Conservation (phyloP, 148 eudicot species). For the Rhododendron ovatum region DNA sequence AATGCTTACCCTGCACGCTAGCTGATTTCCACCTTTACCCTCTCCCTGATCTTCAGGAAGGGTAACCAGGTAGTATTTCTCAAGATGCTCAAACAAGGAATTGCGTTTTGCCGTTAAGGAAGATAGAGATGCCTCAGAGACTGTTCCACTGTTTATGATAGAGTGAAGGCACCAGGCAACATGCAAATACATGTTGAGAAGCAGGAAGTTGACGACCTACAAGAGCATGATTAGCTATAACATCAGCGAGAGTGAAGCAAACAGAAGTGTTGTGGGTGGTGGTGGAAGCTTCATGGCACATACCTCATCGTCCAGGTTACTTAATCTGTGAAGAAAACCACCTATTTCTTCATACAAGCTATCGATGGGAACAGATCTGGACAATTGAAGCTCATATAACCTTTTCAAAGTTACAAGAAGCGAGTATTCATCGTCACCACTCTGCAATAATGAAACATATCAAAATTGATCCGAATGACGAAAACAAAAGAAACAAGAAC, state of each 20-base stretch:
- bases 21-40: conserved; percentile 42
- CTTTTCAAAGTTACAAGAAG: conserved; percentile 89
- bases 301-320: conserved; percentile 83
- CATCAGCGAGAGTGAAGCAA: conserved; percentile 11
- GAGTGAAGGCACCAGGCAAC: conserved; percentile 65
- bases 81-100: conserved; percentile 61
- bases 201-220: conserved; percentile 75
- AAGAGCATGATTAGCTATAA: conserved; percentile 14
- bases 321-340: conserved; percentile 52
- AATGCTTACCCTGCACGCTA: conserved; percentile 72
- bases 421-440: conserved; percentile 82
- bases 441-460: conserved; percentile 35
- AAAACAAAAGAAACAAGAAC: not conserved
- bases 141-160: conserved; percentile 54
- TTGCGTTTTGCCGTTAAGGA: conserved; percentile 65
- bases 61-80: conserved; percentile 45
- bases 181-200: conserved; percentile 88
- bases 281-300: conserved; percentile 12
- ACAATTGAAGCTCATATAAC: conserved; percentile 86
- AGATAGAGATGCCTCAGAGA: conserved; percentile 50
- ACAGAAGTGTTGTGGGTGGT: not conserved
- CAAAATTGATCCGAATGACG: conserved; percentile 12
- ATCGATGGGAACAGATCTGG: conserved; percentile 56
- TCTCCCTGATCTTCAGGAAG: conserved; percentile 37
- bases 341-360: conserved; percentile 62